phyloP scores from a whole-genome alignment of 495 filamentous ascomycete species.

The Aspergillus coremiiformis region DNA sequence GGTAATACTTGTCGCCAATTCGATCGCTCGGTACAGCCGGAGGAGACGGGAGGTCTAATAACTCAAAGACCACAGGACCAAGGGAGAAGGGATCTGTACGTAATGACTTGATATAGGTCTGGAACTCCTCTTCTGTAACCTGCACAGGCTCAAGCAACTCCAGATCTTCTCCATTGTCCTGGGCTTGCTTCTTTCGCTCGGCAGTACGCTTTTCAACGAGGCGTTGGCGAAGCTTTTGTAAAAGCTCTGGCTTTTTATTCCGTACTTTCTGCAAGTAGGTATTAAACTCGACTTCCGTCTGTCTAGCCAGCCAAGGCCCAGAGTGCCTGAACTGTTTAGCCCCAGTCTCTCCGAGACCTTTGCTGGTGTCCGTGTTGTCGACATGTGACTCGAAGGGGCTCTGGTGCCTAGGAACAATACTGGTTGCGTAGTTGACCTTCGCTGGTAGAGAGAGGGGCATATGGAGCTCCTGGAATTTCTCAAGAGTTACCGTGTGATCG shows the following conservation, averaged over 20 bases:
- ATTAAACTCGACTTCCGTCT: constrained; percentile 65
- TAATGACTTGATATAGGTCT: constrained; percentile 51
- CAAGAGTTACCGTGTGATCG: constrained; percentile 72
- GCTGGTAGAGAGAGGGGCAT: constrained; percentile 52
- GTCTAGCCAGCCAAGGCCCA: constrained; percentile 77
- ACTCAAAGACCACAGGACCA: constrained; percentile 36
- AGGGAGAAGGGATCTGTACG: constrained; percentile 46
- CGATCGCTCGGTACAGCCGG: constrained; percentile 31
- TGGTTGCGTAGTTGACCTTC: constrained; percentile 25
- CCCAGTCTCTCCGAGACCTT: constrained; percentile 29
- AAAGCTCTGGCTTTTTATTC: constrained; percentile 53
- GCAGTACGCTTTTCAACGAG: constrained; percentile 36
- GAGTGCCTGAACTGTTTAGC: constrained; percentile 33
- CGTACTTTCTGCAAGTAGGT: constrained; percentile 57
- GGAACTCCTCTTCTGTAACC: constrained; percentile 55
- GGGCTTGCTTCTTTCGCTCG: constrained; percentile 33
- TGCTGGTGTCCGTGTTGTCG: constrained; percentile 47
- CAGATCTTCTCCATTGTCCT: constrained; percentile 42
- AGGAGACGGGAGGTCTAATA: constrained; percentile 43
- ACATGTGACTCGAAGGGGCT: constrained; percentile 29
- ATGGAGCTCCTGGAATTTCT: constrained; percentile 80
- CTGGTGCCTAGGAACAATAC: constrained; percentile 20
- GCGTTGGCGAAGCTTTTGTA: constrained; percentile 47
- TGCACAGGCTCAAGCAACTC: constrained; percentile 25
- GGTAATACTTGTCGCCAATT: constrained; percentile 31